These are phyloP conservation scores for Aaosphaeria pasadenensis DNA, from an alignment of 2,329 filamentous ascomycete genomes.

Conservation along the genomic window DNA sequence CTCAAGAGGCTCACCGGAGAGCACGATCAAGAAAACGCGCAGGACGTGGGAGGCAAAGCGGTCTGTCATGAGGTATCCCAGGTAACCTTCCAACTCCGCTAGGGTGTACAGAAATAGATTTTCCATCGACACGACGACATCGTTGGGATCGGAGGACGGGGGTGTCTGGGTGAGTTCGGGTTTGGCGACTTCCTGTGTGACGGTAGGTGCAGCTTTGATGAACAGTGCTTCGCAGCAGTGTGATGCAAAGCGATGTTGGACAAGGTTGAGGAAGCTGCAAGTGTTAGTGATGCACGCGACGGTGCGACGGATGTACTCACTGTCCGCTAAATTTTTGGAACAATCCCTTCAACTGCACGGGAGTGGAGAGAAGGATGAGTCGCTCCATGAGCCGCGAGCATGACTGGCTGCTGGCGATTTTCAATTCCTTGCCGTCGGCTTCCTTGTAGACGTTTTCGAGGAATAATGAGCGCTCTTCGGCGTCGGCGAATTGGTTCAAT, in stretches of 20 bases:
- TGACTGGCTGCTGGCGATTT: conserved; percentile 92
- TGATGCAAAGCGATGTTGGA: conserved; percentile 94
- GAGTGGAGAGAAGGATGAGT: conserved; percentile 76
- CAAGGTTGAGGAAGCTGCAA: conserved; percentile 71
- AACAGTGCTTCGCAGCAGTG: conserved; percentile 97
- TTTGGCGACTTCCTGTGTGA: conserved; percentile 67
- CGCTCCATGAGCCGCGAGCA: conserved; percentile 92
- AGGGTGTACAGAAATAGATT: conserved; percentile 78
- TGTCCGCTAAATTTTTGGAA: conserved; percentile 84
- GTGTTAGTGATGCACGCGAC: conserved; percentile 9
- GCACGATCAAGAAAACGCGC: conserved; percentile 77
- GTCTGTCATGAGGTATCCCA: conserved; percentile 82
- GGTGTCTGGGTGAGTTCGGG: conserved; percentile 41
- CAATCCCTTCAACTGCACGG: conserved; percentile 77
- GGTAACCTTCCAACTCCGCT: conserved; percentile 81
- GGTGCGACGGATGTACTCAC: conserved; percentile 36
- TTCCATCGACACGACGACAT: conserved; percentile 68
- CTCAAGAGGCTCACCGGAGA: conserved; percentile 79
- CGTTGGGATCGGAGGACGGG: conserved; percentile 47
- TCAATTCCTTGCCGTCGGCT: conserved; percentile 88
- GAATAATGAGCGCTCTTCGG: conserved; percentile 57
- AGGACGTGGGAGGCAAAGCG: conserved; percentile 87
- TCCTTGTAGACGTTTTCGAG: conserved; percentile 82
- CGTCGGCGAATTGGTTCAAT: conserved; percentile 76
- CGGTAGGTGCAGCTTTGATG: conserved; percentile 72